Conservation (phyloP, 164 flowering plant genomes). For the Liquidambar formosana region DNA sequence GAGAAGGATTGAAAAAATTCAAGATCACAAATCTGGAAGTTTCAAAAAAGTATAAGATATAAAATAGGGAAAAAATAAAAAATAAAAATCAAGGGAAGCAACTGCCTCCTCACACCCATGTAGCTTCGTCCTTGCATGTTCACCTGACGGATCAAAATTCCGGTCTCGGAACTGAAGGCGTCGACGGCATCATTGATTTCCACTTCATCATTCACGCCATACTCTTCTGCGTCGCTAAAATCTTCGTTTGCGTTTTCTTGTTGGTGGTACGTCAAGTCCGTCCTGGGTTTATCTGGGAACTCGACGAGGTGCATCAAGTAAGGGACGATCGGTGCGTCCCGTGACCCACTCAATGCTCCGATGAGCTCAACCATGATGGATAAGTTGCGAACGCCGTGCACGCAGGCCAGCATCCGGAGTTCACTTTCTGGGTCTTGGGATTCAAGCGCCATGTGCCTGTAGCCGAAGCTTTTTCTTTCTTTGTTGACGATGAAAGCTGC, state of each 20-base stretch:
- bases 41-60: too few species aligned
- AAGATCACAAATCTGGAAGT: too few species aligned
- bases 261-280: constrained; percentile 45
- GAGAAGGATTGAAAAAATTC: too few species aligned
- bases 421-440: constrained; percentile 42
- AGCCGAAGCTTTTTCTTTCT: constrained; percentile 33
- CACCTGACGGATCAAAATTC: constrained; percentile 35
- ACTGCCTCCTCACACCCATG: too few species aligned
- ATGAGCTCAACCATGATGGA: constrained; percentile 43
- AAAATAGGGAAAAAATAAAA: too few species aligned
- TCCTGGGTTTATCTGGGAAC: constrained; percentile 39
- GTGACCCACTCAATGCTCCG: constrained; percentile 27
- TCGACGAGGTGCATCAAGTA: constrained; percentile 68
- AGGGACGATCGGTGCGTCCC: constrained; percentile 34
- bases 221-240: constrained; percentile 51
- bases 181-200: constrained; percentile 58
- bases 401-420: constrained; percentile 60
- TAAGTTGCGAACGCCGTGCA: constrained; percentile 54
- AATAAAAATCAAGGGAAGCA: too few species aligned
- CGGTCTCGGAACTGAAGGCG: constrained; percentile 39
- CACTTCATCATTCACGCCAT: constrained; percentile 66
- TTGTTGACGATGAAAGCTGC: constrained; percentile 35
- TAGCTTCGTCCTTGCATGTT: too few species aligned
- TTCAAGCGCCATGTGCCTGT: constrained; percentile 39
- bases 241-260: constrained; percentile 47